Base-by-base conservation (phyloP, 768 basidiomycete species). In the Lentinula edodes region DNA sequence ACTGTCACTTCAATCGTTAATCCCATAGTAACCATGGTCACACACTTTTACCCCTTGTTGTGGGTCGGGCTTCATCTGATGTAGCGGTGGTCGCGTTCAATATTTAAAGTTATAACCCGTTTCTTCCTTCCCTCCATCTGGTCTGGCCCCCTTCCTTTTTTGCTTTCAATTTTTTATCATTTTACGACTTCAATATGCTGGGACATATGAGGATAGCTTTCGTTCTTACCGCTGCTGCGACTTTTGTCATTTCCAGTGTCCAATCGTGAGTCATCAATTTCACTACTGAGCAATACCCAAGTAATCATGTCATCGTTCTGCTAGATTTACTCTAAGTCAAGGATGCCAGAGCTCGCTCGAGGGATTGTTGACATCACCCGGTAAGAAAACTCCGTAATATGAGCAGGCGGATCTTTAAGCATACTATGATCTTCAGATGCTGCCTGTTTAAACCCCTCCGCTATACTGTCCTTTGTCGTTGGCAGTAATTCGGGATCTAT, bases 381-480 rank as follows among this genome's bases (percentile, higher is more conserved):
- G 53, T 55, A 41, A 38, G 16, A 5, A 8, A 36, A 3, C 32
- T n/a, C 16, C 12, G 0, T 20, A 20, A 39, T 20, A 28, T 2
- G 18, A 10, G 12, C 7, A 4, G 9, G 8, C 10, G 8, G n/a
- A 13, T 34, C 5, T 41, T 18, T 18, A n/a, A 0, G 36, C 13
- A 13, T 54, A 2, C 39, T 18, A 39, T 23, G 5, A 18, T 13
- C n/a, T 39, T 20, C 70, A 4, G 62, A 71, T 36, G 72, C 75
- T 16, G 67, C 74, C 10, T 83, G 80, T 62, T 68, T 83, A 58
- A 77, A 80, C 62, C 71, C 78, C 8, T 53, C 67, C 7, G 71
- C 69, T 5, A 67, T 78, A 32, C 62, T 69, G 8, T 68, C 68
- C 5, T 65, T 78, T 42, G 67, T 62, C 5, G 5, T 70, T 23